Evolutionary conservation across 2,329 filamentous ascomycete genomes (phyloP).

Genomic region (Fusarium stilboides): DNA sequence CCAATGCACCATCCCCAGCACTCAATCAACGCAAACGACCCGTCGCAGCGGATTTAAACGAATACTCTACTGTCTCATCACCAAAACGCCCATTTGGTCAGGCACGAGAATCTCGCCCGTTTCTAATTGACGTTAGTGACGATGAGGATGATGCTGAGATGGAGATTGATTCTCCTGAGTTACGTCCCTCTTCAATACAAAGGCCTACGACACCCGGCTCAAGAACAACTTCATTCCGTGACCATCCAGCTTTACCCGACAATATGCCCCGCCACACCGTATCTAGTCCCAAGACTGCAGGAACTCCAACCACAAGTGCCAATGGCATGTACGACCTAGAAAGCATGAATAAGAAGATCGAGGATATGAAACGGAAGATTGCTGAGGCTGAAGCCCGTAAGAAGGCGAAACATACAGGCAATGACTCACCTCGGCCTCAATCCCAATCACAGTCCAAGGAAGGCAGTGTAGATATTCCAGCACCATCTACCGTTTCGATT

Average conservation of each 20-base stretch:
- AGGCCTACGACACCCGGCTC: conserved; percentile 53
- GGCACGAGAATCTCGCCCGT: conserved; percentile 69
- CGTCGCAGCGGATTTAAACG: conserved; percentile 79
- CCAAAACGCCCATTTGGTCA: conserved; percentile 76
- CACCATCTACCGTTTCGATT: conserved; percentile 1
- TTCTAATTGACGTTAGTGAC: conserved; percentile 91
- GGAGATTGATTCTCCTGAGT: conserved; percentile 73
- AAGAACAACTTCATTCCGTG: conserved; percentile 58
- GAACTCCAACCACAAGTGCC: conserved; percentile 57
- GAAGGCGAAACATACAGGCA: conserved; percentile 58
- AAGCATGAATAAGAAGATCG: conserved; percentile 71
- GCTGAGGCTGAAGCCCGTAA: conserved; percentile 72
- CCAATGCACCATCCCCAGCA: conserved; percentile 44
- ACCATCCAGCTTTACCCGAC: conserved; percentile 63
- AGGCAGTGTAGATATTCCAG: conserved; percentile 43
- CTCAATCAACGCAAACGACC: conserved; percentile 57
- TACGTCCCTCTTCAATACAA: conserved; percentile 57
- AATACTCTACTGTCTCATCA: conserved; percentile 59
- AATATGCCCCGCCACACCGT: conserved; percentile 57
- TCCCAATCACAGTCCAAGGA: conserved; percentile 48
- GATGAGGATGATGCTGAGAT: conserved; percentile 76
- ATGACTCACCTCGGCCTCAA: conserved; percentile 51
- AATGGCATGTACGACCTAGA: conserved; percentile 61
- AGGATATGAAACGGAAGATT: conserved; percentile 72
- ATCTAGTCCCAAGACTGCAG: conserved; percentile 58